Evolutionary conservation across 2,329 filamentous ascomycete species (phyloP).

Genomic region (Xylariaceae sp.): DNA sequence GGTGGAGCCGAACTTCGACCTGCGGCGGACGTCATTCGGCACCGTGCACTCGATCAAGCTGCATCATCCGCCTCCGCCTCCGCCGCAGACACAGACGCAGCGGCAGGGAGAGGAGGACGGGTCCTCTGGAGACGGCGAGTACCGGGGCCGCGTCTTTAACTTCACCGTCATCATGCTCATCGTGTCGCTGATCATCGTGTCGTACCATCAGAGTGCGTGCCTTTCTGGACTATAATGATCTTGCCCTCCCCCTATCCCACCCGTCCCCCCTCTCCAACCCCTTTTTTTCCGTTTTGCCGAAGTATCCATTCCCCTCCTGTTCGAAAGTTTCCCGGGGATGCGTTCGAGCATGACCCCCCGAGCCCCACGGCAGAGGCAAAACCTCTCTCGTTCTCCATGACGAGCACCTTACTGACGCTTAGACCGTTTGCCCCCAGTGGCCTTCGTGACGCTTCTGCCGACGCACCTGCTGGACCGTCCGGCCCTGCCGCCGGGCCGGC

Average conservation of each 20-base stretch:
- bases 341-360: no score
- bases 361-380: no score
- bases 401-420: no score
- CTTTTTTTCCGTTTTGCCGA: no score
- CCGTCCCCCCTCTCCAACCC: no score
- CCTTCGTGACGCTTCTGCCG: slow-evolving; percentile 33
- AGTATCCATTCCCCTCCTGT: no score
- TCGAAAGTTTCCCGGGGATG: no score
- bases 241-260: no score
- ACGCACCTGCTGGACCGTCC: slow-evolving; percentile 34
- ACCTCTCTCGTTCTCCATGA: no score
- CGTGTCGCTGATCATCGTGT: slow-evolving; percentile 31
- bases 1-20: slow-evolving; percentile 28
- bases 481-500: slow-evolving; percentile 15
- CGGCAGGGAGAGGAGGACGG: no score
- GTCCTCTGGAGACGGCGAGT: slow-evolving; percentile 6
- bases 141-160: slow-evolving; percentile 27
- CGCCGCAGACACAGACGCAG: neutral
- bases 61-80: slow-evolving; percentile 10
- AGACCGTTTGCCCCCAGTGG: no score
- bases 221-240: no score
- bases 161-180: slow-evolving; percentile 35
- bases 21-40: slow-evolving; percentile 32
- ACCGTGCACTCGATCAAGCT: slow-evolving; percentile 33
- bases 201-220: slow-evolving; percentile 40